These are phyloP conservation scores for Xerocomellus dryophilus DNA, from an alignment of 768 basidiomycete genomes.

Conservation along the genomic window DNA sequence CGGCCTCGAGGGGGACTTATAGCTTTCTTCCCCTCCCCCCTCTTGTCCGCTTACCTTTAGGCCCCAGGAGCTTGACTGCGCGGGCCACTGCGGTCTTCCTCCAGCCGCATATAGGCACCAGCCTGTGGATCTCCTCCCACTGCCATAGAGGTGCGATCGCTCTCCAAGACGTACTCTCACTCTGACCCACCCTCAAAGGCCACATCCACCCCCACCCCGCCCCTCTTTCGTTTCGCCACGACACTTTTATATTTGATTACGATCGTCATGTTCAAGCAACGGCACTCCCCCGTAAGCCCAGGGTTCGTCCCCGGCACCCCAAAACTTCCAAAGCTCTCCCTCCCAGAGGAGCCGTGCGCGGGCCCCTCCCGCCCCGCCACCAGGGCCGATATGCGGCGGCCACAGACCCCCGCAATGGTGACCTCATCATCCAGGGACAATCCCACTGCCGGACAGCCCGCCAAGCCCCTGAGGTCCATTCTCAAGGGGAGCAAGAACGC, in stretches of 20 bases:
- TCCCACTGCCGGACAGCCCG: conserved; percentile 22
- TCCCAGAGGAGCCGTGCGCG: conserved; percentile 16
- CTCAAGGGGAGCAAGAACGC: conserved; percentile 26
- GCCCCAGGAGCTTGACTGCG: conserved; percentile 23
- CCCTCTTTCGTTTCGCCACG: conserved; percentile 18
- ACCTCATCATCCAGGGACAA: conserved; percentile 18
- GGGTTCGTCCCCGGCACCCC: conserved; percentile 22
- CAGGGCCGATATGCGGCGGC: conserved; percentile 16
- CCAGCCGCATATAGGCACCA: conserved; percentile 4
- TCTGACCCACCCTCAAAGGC: background rate
- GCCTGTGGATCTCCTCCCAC: conserved; percentile 15
- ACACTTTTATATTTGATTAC: conserved; percentile 20
- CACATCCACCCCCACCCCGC: background rate
- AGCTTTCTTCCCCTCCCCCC: conserved; percentile 2
- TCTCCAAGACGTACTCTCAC: background rate
- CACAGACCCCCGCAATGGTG: conserved; percentile 17
- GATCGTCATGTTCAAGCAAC: conserved; percentile 29
- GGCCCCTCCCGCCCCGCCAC: conserved; percentile 16
- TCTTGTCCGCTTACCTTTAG: conserved; percentile 17
- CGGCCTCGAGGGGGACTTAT: conserved; percentile 26
- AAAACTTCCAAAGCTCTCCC: conserved; percentile 14
- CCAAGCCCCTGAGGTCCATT: conserved; percentile 28
- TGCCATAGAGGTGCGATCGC: conserved; percentile 13
- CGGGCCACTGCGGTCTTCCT: conserved; percentile 25
- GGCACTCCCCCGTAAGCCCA: conserved; percentile 14